Percentiles rank a stretch among this genome's conserved stretches.
Conservation (phyloP, 176 grass and related monocot genomes). For the Musa acuminata region DNA sequence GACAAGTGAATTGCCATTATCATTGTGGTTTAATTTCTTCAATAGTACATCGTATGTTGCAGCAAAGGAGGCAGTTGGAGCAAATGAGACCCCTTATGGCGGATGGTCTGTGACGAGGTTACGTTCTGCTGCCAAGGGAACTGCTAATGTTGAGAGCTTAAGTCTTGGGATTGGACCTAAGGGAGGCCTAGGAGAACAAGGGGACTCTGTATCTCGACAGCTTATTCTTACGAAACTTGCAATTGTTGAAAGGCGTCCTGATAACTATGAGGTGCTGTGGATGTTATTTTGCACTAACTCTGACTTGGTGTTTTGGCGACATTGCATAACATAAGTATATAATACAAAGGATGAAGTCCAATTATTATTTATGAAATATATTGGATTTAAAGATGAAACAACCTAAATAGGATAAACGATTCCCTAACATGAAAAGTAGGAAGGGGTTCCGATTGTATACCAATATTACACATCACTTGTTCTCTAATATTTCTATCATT, state of each 20-base stretch:
- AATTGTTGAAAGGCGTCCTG: conserved; percentile 84
- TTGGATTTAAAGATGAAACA: not conserved
- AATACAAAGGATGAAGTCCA: not conserved
- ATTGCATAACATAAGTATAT: not conserved
- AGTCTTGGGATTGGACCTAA: conserved; percentile 81
- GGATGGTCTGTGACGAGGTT: conserved; percentile 98
- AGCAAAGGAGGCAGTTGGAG: conserved; percentile 97
- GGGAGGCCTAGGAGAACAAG: conserved; percentile 94
- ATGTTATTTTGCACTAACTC: not conserved
- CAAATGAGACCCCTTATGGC: conserved; percentile 82
- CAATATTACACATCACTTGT: no score
- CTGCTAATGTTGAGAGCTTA: conserved; percentile 67
- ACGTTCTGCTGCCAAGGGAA: conserved; percentile 79
- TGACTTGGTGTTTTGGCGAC: not conserved
- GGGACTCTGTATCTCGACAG: conserved; percentile 87
- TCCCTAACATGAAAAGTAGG: not conserved
- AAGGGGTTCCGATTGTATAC: not conserved
- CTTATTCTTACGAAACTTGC: conserved; percentile 88
- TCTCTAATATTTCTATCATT: no score
- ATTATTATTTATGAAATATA: not conserved
- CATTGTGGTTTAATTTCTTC: conserved; percentile 31
- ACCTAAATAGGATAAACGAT: not conserved
- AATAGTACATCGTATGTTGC: conserved; percentile 31
- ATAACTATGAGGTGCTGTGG: conserved; percentile 78
- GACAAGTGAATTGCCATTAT: not conserved